phyloP scores from a whole-genome alignment of 495 filamentous ascomycete species.

The Cenococcum geophilum region DNA sequence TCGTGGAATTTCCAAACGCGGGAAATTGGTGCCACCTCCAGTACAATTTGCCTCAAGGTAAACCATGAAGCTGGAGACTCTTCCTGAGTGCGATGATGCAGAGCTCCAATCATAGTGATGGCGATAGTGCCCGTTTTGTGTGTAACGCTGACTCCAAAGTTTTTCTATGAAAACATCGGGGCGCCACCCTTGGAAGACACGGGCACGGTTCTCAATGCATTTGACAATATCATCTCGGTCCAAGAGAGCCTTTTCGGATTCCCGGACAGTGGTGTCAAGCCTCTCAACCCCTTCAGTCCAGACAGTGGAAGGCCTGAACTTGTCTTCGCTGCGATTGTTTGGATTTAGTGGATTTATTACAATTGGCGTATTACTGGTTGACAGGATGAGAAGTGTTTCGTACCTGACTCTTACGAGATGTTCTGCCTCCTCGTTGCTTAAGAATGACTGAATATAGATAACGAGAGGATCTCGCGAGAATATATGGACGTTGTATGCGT shows the following conservation, averaged over 20 bases:
- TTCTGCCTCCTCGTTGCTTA: constrained; percentile 45
- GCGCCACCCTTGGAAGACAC: constrained; percentile 64
- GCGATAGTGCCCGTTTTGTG: constrained; percentile 50
- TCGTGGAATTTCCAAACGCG: constrained; percentile 39
- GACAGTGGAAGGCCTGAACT: constrained; percentile 50
- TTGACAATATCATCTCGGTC: constrained; percentile 54
- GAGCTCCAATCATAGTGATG: constrained; percentile 56
- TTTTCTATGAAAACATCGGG: constrained; percentile 54
- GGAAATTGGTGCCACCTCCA: constrained; percentile 55
- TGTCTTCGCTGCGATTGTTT: too few relatives aligned
- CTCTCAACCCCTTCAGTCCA: constrained; percentile 44
- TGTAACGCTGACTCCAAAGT: constrained; percentile 57
- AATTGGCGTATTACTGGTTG: too few relatives aligned
- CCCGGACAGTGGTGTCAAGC: constrained; percentile 46
- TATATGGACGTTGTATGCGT: constrained; percentile 30
- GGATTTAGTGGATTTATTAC: too few relatives aligned
- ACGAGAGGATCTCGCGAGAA: constrained; percentile 49
- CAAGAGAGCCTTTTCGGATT: constrained; percentile 54
- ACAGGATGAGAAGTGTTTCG: too few relatives aligned
- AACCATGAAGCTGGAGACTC: constrained; percentile 51
- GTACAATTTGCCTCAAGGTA: constrained; percentile 49
- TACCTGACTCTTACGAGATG: constrained; percentile 51
- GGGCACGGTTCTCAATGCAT: constrained; percentile 64
- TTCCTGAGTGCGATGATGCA: constrained; percentile 13
- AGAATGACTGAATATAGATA: constrained; percentile 53